Percentiles rank a stretch among this genome's conserved stretches.
phyloP scores from a whole-genome alignment of 139 green algal genomes.

The Penium margaritaceum region DNA sequence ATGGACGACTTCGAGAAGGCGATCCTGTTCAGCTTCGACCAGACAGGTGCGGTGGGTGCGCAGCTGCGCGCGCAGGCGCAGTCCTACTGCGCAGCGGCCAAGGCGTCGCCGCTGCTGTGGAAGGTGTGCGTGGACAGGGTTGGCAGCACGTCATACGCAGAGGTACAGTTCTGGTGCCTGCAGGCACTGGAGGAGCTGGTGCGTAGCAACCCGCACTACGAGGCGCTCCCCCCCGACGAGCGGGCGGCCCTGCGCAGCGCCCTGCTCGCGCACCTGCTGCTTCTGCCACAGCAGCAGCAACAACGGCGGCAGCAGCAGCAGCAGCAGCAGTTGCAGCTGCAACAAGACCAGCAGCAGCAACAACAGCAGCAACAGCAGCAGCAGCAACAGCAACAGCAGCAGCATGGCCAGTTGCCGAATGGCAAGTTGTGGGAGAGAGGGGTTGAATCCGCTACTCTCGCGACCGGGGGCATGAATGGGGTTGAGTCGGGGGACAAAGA shows the following conservation, averaged over 20 bases:
- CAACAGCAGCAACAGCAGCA: too few relatives aligned
- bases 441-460: background rate
- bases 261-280: conserved; percentile 19
- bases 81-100: conserved; percentile 59
- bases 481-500: background rate
- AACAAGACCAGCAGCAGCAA: background rate
- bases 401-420: too few relatives aligned
- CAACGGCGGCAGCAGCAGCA: too few relatives aligned
- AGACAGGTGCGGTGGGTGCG: conserved; percentile 55
- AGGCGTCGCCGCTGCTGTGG: conserved; percentile 59
- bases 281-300: too few relatives aligned
- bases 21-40: conserved; percentile 79
- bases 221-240: too few relatives aligned
- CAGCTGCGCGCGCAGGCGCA: conserved; percentile 59
- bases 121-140: conserved; percentile 70
- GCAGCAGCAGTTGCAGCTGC: too few relatives aligned
- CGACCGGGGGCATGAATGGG: too few relatives aligned
- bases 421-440: too few relatives aligned
- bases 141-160: conserved; percentile 55
- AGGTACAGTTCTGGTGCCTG: conserved; percentile 95
- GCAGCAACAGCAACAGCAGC: too few relatives aligned
- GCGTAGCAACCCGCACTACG: too few relatives aligned
- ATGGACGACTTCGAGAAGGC: conserved; percentile 86
- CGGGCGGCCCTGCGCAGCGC: conserved; percentile 20
- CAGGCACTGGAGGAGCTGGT: conserved; percentile 79